Conservation (phyloP, 176 grass and related monocot species). For the Dactylis glomerata region DNA sequence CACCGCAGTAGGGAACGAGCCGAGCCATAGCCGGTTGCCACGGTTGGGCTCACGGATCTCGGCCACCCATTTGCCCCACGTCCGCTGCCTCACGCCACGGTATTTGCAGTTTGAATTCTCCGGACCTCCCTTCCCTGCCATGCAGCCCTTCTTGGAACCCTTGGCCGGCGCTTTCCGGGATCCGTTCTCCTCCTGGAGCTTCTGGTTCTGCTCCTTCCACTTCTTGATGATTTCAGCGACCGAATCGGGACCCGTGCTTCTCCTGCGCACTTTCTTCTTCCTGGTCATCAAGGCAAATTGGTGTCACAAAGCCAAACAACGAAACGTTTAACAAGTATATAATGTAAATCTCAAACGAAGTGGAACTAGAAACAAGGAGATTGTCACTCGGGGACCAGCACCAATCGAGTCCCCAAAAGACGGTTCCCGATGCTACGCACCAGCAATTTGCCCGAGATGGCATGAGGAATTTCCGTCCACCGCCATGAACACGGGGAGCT, state of each 20-base stretch:
- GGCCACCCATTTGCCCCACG: slow-evolving; percentile 97
- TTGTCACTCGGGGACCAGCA: neutral
- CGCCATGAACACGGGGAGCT: neutral
- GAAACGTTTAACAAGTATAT: neutral
- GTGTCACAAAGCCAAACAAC: neutral
- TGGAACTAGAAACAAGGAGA: neutral
- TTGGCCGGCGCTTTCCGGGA: slow-evolving; percentile 67
- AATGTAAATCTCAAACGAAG: neutral
- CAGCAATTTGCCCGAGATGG: slow-evolving; percentile 2
- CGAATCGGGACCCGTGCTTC: slow-evolving; percentile 56
- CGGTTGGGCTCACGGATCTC: slow-evolving; percentile 93
- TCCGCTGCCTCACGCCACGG: slow-evolving; percentile 84
- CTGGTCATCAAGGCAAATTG: slow-evolving; percentile 37
- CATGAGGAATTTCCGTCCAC: neutral
- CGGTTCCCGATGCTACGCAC: neutral
- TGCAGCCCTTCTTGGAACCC: slow-evolving; percentile 97
- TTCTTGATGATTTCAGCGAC: slow-evolving; percentile 65
- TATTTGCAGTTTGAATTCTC: slow-evolving; percentile 62
- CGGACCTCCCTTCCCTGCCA: slow-evolving; percentile 89
- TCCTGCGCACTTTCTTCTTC: slow-evolving; percentile 75
- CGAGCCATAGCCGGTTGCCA: slow-evolving; percentile 80
- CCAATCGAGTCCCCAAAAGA: neutral
- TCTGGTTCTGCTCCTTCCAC: slow-evolving; percentile 81
- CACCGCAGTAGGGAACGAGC: slow-evolving; percentile 65
- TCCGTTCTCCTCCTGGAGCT: slow-evolving; percentile 25